Conservation (phyloP, 2,329 filamentous ascomycete species). For the Elsinoe perseae region DNA sequence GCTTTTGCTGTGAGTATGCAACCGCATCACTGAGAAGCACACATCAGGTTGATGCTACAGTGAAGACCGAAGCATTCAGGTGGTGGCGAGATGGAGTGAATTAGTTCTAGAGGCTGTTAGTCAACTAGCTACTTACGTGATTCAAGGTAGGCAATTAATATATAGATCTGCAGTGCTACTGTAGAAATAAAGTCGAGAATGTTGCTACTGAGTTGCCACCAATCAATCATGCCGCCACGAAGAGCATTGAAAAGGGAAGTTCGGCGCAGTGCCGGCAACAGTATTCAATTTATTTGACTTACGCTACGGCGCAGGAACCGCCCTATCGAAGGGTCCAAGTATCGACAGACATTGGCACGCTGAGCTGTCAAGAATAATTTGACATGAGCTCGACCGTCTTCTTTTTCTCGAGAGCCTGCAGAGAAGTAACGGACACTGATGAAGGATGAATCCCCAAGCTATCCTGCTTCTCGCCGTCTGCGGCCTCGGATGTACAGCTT, state of each 20-base stretch:
- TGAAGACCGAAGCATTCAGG: background rate
- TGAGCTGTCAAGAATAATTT: background rate
- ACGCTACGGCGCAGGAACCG: background rate
- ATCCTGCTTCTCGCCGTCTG: background rate
- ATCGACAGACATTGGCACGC: background rate
- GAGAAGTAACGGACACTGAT: background rate
- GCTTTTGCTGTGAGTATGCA: too few species aligned
- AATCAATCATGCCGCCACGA: background rate
- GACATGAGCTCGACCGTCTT: background rate
- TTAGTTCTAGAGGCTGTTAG: constrained; percentile 1
- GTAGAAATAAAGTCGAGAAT: background rate
- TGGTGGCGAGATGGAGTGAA: background rate
- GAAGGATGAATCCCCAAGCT: constrained; percentile 5
- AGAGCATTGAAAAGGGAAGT: background rate
- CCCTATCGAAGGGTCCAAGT: background rate
- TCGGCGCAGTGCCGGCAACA: constrained; percentile 1
- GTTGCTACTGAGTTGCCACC: background rate
- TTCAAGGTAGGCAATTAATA: background rate
- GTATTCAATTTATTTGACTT: background rate
- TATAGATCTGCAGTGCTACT: background rate
- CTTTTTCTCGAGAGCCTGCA: background rate
- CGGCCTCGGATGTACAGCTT: background rate
- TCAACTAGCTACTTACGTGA: background rate
- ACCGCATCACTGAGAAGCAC: too few species aligned
- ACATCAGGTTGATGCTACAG: too few species aligned